Base-by-base conservation (phyloP, 140 eudicot species). In the Flaveria floridana region DNA sequence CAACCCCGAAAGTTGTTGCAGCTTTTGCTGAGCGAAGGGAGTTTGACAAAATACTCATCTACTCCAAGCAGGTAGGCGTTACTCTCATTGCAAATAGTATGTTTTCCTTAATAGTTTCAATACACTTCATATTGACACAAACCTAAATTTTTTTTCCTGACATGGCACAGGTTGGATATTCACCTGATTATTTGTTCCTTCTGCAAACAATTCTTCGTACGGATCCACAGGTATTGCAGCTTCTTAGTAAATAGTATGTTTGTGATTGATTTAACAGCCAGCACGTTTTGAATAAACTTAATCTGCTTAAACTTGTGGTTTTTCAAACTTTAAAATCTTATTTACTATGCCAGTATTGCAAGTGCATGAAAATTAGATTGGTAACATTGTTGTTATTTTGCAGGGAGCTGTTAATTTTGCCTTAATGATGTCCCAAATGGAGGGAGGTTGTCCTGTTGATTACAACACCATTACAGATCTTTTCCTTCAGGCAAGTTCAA, bases 1-100 rank as follows among this genome's bases (percentile, higher is more conserved):
- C 99, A 65, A 95, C 99, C 47, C 99, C 99, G 14, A 95, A 95
- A 82, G 97, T 95, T 78, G 99, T 95, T 30, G 99, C 97, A n/a
- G 99, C 99, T 80, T 95, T 95, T 87, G 99, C 99, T 68, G 99
- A 91, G 85, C 82, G 97, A 47, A 85, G 97, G 83, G 99, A 95
- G 82, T 95, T 95, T 37, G 99, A 95, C 83, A 95, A 95, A 83
- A 91, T 95, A n/a, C 85, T 95, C 76, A 85, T 95, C 56, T 95
- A 95, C 82, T 95, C 99, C 28, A 95, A 91, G 85, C 97, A 95
- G 99, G 99, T 95, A 44, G 68, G 78, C 61, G 14, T 46, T 23
- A 23, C 57, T 18, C 25, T 65, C 13, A 21, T 16, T 67, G 65
- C 73, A 15, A n/a, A 21, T 44, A 25, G 18, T 8, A 19, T 30